phyloP scores from a whole-genome alignment of 495 filamentous ascomycete genomes.

The Lasiosphaeria hispida region DNA sequence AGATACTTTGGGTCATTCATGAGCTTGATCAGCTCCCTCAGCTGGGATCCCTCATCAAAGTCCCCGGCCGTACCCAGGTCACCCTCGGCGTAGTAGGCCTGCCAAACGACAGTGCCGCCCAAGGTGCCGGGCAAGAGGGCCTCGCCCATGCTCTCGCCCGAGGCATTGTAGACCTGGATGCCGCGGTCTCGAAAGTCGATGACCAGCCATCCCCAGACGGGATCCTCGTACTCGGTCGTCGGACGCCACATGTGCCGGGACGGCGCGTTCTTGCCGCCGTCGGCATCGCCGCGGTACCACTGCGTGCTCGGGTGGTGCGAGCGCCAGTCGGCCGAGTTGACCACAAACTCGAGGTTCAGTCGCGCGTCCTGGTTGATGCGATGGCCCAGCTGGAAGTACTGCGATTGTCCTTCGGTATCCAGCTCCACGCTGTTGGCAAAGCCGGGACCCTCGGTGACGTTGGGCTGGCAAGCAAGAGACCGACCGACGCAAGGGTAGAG shows the following conservation, averaged over 20 bases:
- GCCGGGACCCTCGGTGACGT: background rate
- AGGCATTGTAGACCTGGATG: conserved; percentile 48
- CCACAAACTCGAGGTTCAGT: conserved; percentile 38
- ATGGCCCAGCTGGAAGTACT: conserved; percentile 46
- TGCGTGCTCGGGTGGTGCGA: no score
- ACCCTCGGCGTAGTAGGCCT: conserved; percentile 13
- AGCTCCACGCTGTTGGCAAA: conserved; percentile 3
- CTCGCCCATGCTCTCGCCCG: conserved; percentile 54
- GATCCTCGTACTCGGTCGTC: conserved; percentile 44
- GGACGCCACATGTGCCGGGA: no score
- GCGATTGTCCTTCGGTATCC: conserved; percentile 3
- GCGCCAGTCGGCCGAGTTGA: background rate
- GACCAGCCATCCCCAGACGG: conserved; percentile 56
- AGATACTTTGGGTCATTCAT: conserved; percentile 35
- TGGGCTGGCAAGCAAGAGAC: conserved; percentile 13
- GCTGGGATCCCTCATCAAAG: conserved; percentile 21
- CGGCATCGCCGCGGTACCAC: no score
- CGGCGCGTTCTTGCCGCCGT: background rate
- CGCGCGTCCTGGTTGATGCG: conserved; percentile 50
- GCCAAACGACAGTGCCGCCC: conserved; percentile 33
- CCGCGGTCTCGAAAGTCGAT: conserved; percentile 49
- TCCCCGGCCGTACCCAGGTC: background rate
- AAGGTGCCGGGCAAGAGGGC: conserved; percentile 36
- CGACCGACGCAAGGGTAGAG: conserved; percentile 34
- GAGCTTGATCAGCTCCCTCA: conserved; percentile 35